A percentile compares a stretch with the other conserved stretches of the same genome.
These are phyloP conservation scores for Westerdykella aurantiaca DNA, from an alignment of 2,329 filamentous ascomycete genomes.

Conservation along the genomic window DNA sequence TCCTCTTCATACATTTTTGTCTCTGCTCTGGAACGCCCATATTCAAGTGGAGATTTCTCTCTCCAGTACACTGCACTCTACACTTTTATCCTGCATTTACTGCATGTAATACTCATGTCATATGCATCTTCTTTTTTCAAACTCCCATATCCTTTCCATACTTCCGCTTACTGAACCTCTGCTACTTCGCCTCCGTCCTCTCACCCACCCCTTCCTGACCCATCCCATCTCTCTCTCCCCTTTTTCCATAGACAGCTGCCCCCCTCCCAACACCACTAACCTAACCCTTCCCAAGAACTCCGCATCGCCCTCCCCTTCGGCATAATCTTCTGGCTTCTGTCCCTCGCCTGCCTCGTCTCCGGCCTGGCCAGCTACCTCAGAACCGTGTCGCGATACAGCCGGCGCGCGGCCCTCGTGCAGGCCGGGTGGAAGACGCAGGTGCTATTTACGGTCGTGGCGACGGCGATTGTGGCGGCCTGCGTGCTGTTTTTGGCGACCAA, in stretches of 20 bases:
- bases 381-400: constrained; percentile 74
- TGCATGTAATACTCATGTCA: too few species aligned
- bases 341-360: constrained; percentile 66
- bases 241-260: too few species aligned
- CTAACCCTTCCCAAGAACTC: constrained; percentile 52
- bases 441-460: constrained; percentile 48
- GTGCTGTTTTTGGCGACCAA: constrained; percentile 39
- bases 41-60: neutral
- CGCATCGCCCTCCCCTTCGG: constrained; percentile 78
- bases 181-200: too few species aligned
- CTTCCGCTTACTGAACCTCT: too few species aligned
- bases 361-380: constrained; percentile 85
- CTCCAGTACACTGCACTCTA: neutral
- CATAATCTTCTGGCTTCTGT: constrained; percentile 78
- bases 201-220: neutral
- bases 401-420: constrained; percentile 77
- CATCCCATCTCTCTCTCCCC: neutral
- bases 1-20: neutral
- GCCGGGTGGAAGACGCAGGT: constrained; percentile 88
- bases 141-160: too few species aligned
- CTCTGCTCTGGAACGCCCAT: neutral
- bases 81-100: too few species aligned
- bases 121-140: too few species aligned
- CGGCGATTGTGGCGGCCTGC: constrained; percentile 39
- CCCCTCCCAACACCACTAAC: neutral